Evolutionary conservation across 306 rosid species (phyloP).

Genomic region (Astragalus membranaceus): DNA sequence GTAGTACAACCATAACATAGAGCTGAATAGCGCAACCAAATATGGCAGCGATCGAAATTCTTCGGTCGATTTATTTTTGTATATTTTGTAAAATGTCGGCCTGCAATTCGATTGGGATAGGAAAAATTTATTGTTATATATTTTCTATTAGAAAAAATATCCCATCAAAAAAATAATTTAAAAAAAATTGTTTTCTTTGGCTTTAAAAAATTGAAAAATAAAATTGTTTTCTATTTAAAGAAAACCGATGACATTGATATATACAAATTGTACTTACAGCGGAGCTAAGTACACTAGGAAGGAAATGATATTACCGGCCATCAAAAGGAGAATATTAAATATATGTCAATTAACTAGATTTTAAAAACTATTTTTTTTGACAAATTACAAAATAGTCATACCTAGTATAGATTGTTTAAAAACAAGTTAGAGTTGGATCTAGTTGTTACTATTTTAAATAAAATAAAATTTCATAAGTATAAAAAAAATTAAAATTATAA

Average conservation of each 20-base stretch:
- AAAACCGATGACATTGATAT: too few relatives aligned
- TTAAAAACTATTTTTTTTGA: background rate
- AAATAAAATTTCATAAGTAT: too few relatives aligned
- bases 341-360: background rate
- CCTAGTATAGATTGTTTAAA: too few relatives aligned
- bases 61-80: slow-evolving; percentile 55
- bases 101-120: slow-evolving; percentile 24
- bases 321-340: background rate
- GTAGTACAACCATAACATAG: slow-evolving; percentile 65
- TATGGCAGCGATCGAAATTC: slow-evolving; percentile 70
- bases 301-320: slow-evolving; percentile 62
- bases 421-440: too few relatives aligned
- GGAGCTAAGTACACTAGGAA: slow-evolving; percentile 79
- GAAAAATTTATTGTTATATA: background rate
- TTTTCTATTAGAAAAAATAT: too few relatives aligned
- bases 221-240: too few relatives aligned
- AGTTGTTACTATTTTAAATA: too few relatives aligned
- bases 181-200: too few relatives aligned
- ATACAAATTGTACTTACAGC: slow-evolving; percentile 39
- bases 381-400: too few relatives aligned
- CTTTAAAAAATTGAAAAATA: too few relatives aligned
- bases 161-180: too few relatives aligned
- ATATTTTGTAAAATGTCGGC: slow-evolving; percentile 57
- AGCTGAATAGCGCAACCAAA: slow-evolving; percentile 67
- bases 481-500: too few relatives aligned